These are phyloP conservation scores for Platanthera zijinensis DNA, from an alignment of 106 monocot genomes.

Conservation along the genomic window DNA sequence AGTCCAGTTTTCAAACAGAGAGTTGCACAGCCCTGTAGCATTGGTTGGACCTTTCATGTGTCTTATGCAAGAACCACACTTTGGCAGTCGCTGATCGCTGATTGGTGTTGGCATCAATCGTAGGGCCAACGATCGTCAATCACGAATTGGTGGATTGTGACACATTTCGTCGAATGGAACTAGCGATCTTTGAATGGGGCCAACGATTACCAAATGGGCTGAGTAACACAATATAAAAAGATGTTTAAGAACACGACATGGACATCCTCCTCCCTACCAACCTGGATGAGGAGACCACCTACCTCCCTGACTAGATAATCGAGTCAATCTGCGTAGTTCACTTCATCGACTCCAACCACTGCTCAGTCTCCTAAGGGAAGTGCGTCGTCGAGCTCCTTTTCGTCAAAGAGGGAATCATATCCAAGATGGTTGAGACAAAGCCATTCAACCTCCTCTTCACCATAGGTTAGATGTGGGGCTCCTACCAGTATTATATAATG, in stretches of 20 bases:
- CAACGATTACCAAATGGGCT: too few relatives aligned
- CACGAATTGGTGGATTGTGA: too few relatives aligned
- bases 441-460: conserved; percentile 72
- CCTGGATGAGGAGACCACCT: conserved; percentile 60
- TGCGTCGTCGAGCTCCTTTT: conserved; percentile 88
- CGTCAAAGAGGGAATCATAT: conserved; percentile 90
- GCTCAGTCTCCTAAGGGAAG: conserved; percentile 66
- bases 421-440: conserved; percentile 86
- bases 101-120: too few relatives aligned
- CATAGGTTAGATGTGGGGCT: conserved; percentile 57
- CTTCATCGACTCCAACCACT: conserved; percentile 81
- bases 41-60: too few relatives aligned
- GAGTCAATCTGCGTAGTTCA: conserved; percentile 92
- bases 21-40: too few relatives aligned
- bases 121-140: too few relatives aligned
- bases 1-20: too few relatives aligned
- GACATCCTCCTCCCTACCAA: conserved; percentile 89
- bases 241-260: conserved; percentile 44
- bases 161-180: too few relatives aligned
- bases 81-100: too few relatives aligned
- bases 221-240: conserved; percentile 42
- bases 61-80: too few relatives aligned
- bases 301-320: conserved; percentile 76
- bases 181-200: too few relatives aligned
- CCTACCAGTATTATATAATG: conserved; percentile 62